Percentiles rank a stretch among this genome's conserved stretches.
These are phyloP conservation scores for Arachis monticola DNA, from an alignment of 331 rosid species.

Conservation along the genomic window DNA sequence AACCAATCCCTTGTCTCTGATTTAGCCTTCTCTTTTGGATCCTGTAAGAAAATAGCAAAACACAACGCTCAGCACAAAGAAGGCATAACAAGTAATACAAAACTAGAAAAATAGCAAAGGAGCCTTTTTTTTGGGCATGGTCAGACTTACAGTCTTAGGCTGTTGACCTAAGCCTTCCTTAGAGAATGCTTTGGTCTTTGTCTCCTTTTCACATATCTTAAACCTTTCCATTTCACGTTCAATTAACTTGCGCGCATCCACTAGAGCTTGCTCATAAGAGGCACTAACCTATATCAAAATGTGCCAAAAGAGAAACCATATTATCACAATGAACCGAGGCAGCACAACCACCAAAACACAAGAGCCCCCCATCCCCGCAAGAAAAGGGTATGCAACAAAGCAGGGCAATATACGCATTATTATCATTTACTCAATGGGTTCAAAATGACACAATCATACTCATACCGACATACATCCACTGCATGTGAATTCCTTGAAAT, in stretches of 20 bases:
- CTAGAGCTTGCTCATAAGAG: conserved; percentile 94
- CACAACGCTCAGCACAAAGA: conserved; percentile 28
- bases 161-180: conserved; percentile 99
- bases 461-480: conserved; percentile 9
- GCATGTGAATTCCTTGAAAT: not conserved
- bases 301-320: conserved; percentile 41
- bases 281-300: conserved; percentile 87
- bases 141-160: conserved; percentile 87
- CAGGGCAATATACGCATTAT: no score
- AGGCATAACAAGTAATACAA: conserved; percentile 5
- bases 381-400: conserved; percentile 2
- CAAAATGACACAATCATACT: conserved; percentile 21
- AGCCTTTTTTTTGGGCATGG: not conserved
- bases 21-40: conserved; percentile 97
- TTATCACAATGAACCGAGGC: conserved; percentile 30
- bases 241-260: conserved; percentile 94
- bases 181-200: conserved; percentile 96
- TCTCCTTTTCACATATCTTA: conserved; percentile 96
- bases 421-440: conserved; percentile 10
- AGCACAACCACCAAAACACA: conserved; percentile 30
- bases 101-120: conserved; percentile 1
- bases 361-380: no score
- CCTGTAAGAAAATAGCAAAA: conserved; percentile 55
- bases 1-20: conserved; percentile 98
- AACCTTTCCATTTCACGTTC: conserved; percentile 99